Base-by-base conservation (phyloP, 169 alveolate species). In the Ichthyophthirius multifiliis region DNA sequence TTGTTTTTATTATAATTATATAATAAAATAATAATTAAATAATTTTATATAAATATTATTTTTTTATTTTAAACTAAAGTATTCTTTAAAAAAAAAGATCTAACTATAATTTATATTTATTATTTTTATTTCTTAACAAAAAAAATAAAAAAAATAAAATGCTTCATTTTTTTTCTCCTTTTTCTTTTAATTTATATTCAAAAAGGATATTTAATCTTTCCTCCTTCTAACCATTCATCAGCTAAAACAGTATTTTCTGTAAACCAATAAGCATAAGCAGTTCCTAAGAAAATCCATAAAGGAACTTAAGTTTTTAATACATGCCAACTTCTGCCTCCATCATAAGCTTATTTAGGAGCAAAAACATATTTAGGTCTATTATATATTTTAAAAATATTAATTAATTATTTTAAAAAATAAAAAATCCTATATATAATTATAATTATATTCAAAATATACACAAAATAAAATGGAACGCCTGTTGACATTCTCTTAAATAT, bases 251-350 rank as follows among this genome's bases (percentile, higher is more conserved):
- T 37, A 62, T 37, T 37, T n/a, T 67, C 77, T 18, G 77, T 67
- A 41, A 32, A 67, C 77, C 77, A 67, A 37, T 67, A 67, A 16
- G 77, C 77, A 37, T 67, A 67, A 23, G 77, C 55, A 10, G 39
- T 16, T 3, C 64, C n/a, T 32, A 41, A 39, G 16, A 41, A 41
- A 16, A 67, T 18, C 77, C 77, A 67, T 15, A 39, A 30, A 37
- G 77, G 77, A 23, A 67, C 41, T 67, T 67, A 67, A 37, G 35
- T 34, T 44, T 67, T 67, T 39, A 67, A 12, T 18, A 62, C 77
- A 67, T 39, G 64, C 77, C 77, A 67, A 67, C 41, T 67, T 67
- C 77, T 67, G 10, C 31, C 77, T 39, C 41, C 20, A 62, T 67
- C 41, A 62, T 37, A 39, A 18, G n/a, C n/a, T 23, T 35, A 16